Evolutionary conservation across 495 filamentous ascomycete species (phyloP).

Genomic region (Choiromyces venosus): DNA sequence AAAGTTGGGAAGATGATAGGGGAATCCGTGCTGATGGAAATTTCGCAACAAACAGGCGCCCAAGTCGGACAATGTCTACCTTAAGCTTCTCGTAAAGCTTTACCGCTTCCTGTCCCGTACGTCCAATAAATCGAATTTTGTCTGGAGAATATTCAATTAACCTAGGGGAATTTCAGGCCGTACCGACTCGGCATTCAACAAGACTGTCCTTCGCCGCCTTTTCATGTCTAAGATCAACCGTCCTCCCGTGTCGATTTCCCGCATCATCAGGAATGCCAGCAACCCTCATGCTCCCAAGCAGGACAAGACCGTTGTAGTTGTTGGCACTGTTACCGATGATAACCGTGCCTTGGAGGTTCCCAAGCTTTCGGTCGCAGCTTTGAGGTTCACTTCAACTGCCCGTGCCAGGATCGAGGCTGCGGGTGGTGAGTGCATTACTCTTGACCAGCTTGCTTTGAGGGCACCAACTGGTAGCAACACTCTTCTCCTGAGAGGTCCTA

Average conservation of each 20-base stretch:
- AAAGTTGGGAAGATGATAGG: slow-evolving; percentile 30
- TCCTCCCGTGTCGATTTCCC: slow-evolving; percentile 86
- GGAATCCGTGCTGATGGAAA: slow-evolving; percentile 19
- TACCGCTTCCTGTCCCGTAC: slow-evolving; percentile 97
- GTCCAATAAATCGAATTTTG: slow-evolving; percentile 43
- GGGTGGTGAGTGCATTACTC: slow-evolving; percentile 86
- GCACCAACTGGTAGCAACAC: slow-evolving; percentile 92
- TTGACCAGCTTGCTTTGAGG: slow-evolving; percentile 92
- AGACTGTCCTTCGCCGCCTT: slow-evolving; percentile 88
- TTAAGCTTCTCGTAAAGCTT: slow-evolving; percentile 96
- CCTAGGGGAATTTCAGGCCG: slow-evolving; percentile 56
- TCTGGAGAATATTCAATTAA: slow-evolving; percentile 12
- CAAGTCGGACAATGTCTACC: slow-evolving; percentile 96
- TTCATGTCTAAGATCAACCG: slow-evolving; percentile 97
- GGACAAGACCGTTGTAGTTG: slow-evolving; percentile 83
- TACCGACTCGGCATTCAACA: slow-evolving; percentile 95
- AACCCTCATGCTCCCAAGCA: slow-evolving; percentile 55
- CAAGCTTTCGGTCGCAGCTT: slow-evolving; percentile 84
- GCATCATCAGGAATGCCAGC: slow-evolving; percentile 66
- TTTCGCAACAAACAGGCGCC: slow-evolving; percentile 77
- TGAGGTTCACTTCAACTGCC: slow-evolving; percentile 92
- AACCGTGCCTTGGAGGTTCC: slow-evolving; percentile 83
- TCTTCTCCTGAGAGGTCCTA: slow-evolving; percentile 87
- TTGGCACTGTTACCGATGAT: slow-evolving; percentile 94
- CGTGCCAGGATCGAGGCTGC: slow-evolving; percentile 86